Base-by-base conservation (phyloP, 495 filamentous ascomycete genomes). In the Neurospora sp. region DNA sequence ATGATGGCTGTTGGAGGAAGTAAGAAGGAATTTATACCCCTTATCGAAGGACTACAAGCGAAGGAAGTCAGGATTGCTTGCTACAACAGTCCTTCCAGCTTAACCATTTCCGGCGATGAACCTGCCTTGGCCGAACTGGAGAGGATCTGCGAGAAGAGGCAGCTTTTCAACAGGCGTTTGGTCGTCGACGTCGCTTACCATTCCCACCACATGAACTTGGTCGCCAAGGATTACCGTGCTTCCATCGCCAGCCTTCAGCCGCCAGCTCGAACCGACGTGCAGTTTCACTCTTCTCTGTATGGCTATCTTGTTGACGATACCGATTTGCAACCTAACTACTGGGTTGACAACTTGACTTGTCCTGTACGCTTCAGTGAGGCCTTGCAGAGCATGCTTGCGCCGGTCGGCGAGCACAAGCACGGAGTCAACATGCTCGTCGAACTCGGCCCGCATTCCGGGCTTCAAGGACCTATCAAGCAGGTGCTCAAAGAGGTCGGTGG, bases 151-250 rank as follows among this genome's bases (percentile, higher is more conserved):
- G 77, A 84, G 31, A 79, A 81, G 19, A 83, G 85, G 24, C 75
- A 84, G 34, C 72, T 86, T 17, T 91, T 91, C 76, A 83, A 80
- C 59, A 82, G 89, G 62, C 82, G 83, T 15, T 84, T 92, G 0
- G 79, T 82, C 19, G 88, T 92, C n/a, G 83, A 87, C 38, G 81
- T 85, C 31, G 90, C 89, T 1, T 92, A 90, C 74, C 90, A 92
- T 75, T 91, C 89, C 3, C 84, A 86, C 70, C 88, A 91, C 73
- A 91, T 92, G 86, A 76, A 83, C 48, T 73, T 83, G 42, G 79
- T 85, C n/a, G 81, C 82, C 54, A 78, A 84, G 48, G 82, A 79
- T 21, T 86, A 86, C 73, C 72, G 74, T 7, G 73, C 75, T 4
- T 81, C 79, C 42, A 77, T 82, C 40, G 75, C 77, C 70, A 74